These are phyloP conservation scores for Termitomyces sp. DNA, from an alignment of 768 basidiomycete genomes.

Conservation along the genomic window DNA sequence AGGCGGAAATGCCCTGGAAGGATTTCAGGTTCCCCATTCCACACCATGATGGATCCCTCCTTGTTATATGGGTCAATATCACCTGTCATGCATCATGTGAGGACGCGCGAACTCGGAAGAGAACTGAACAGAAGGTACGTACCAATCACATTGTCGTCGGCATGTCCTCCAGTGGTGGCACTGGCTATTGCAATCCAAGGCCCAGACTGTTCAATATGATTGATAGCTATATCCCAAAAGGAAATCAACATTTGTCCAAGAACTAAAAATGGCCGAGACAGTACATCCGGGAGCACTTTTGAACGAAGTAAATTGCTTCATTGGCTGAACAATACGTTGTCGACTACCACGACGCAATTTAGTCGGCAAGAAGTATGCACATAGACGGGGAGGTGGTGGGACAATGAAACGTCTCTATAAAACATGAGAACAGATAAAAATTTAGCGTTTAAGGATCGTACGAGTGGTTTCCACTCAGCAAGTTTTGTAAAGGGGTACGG, in stretches of 20 bases:
- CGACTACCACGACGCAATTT: conserved; percentile 5
- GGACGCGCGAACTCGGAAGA: background rate
- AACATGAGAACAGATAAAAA: background rate
- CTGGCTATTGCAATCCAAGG: conserved; percentile 39
- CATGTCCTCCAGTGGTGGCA: conserved; percentile 39
- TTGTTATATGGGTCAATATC: conserved; percentile 40
- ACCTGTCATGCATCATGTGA: conserved; percentile 14
- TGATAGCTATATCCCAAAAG: conserved; percentile 36
- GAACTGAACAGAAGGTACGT: background rate
- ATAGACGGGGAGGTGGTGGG: background rate
- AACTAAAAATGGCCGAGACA: background rate
- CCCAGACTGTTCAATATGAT: conserved; percentile 42
- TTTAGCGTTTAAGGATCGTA: background rate
- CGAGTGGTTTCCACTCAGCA: conserved; percentile 13
- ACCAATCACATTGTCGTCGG: conserved; percentile 27
- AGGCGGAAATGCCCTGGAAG: conserved; percentile 18
- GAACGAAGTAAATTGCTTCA: conserved; percentile 25
- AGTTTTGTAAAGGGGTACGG: background rate
- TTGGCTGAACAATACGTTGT: conserved; percentile 2
- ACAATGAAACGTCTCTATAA: background rate
- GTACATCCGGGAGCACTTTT: conserved; percentile 42
- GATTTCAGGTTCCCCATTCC: conserved; percentile 21
- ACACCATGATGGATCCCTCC: conserved; percentile 41
- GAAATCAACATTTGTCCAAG: background rate
- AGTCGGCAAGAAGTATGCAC: background rate